A percentile compares a stretch with the other conserved stretches of the same genome.
Evolutionary conservation across 371 early-diverging fungal species (phyloP).

Genomic region (Entomophthora muscae): DNA sequence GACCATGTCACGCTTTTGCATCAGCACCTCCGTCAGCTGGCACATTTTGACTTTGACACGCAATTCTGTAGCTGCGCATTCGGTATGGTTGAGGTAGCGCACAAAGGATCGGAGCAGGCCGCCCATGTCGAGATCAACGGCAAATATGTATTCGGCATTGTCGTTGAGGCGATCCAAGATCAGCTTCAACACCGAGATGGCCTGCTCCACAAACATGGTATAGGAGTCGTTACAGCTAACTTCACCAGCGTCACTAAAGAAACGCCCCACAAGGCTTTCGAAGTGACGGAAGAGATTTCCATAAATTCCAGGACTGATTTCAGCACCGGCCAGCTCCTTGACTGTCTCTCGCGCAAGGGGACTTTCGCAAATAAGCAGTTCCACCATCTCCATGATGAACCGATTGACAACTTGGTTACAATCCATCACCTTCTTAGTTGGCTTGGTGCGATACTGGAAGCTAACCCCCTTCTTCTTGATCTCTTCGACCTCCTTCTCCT

Average conservation of each 20-base stretch:
- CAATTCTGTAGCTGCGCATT: slow-evolving; percentile 34
- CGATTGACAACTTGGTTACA: slow-evolving; percentile 43
- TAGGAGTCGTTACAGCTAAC: slow-evolving; percentile 55
- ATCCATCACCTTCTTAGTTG: slow-evolving; percentile 13
- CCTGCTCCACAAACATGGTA: slow-evolving; percentile 77
- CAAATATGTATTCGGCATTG: slow-evolving; percentile 38
- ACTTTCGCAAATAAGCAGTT: slow-evolving; percentile 66
- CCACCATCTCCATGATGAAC: slow-evolving; percentile 73
- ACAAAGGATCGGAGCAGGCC: slow-evolving; percentile 55
- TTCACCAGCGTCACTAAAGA: slow-evolving; percentile 60
- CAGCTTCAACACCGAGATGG: slow-evolving; percentile 64
- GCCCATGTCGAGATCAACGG: slow-evolving; percentile 51
- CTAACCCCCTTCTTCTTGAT: slow-evolving; percentile 8
- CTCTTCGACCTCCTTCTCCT: slow-evolving; percentile 14
- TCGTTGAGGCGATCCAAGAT: slow-evolving; percentile 67
- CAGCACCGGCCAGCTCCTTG: slow-evolving; percentile 70
- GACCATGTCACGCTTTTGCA: slow-evolving; percentile 60
- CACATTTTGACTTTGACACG: slow-evolving; percentile 73
- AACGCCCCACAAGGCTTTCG: slow-evolving; percentile 48
- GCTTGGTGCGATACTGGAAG: slow-evolving; percentile 15
- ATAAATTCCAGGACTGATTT: slow-evolving; percentile 66
- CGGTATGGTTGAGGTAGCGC: slow-evolving; percentile 60
- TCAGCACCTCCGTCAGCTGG: slow-evolving; percentile 61
- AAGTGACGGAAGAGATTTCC: slow-evolving; percentile 68
- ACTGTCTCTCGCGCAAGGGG: slow-evolving; percentile 78